Base-by-base conservation (phyloP, 345 rosid species). In the Syzygium oleosum region DNA sequence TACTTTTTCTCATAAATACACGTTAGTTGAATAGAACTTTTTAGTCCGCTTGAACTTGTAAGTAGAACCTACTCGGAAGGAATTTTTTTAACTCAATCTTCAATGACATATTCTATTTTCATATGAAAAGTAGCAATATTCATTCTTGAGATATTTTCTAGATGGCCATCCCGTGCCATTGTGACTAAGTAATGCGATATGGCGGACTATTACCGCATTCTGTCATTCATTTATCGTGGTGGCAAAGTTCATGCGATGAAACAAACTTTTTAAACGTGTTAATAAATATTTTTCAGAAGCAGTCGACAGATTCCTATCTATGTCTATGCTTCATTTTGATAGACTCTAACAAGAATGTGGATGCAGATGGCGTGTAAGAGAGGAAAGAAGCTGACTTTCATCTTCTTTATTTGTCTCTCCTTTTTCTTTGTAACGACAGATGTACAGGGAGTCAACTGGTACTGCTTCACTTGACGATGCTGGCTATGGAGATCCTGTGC, bases 401-500 rank as follows among this genome's bases (percentile, higher is more conserved):
- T 34, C 22, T 2, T 34, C 80, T 73, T 34, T 73, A 13, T 73
- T 68, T 34, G 13, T 73, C 80, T 73, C 25, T 73, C 13, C 49
- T 73, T 73, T 73, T 34, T 1, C 23, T 68, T 68, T 34, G 43
- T 68, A 34, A 68, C 0, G 2, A 77, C 84, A 93, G 97, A 91
- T 92, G 80, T 88, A 90, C 86, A 92, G 98, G 92, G 96, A 95
- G 89, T 93, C 98, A n/a, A 95, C 94, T 4, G 99, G 99, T 4
- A 97, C 98, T 51, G 93, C 99, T 88, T 85, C 93, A 0, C 88
- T 91, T 58, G 93, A 94, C 51, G 94, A 92, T 51, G 87, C 54
- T 41, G 96, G 97, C 80, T 94, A 93, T 68, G 98, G 98, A 52
- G 97, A 97, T 93, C 94, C 98, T 78, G 94, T 95, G 61, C 97